Evolutionary conservation across 2,329 filamentous ascomycete genomes (phyloP).

Genomic region (Thielaviopsis punctulata): DNA sequence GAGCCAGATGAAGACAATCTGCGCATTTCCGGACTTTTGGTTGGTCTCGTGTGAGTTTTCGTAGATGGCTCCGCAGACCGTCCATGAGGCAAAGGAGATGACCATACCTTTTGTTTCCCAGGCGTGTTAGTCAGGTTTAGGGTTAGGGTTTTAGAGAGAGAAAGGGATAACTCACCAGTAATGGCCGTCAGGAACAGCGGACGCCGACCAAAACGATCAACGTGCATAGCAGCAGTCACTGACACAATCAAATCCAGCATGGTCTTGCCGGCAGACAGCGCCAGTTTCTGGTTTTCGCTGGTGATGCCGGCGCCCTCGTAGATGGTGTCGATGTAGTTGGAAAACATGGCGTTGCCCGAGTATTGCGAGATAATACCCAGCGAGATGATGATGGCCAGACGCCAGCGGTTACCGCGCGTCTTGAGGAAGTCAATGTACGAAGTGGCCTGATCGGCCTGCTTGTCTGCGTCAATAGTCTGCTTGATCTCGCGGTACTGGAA

Average conservation of each 20-base stretch:
- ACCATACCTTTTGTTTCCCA: slow-evolving; percentile 29
- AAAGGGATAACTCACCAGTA: slow-evolving; percentile 17
- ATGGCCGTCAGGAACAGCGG: slow-evolving; percentile 35
- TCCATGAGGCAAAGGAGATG: slow-evolving; percentile 31
- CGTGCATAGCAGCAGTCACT: slow-evolving; percentile 31
- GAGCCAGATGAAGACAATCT: slow-evolving; percentile 41
- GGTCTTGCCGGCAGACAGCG: slow-evolving; percentile 36
- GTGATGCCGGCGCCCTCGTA: slow-evolving; percentile 44
- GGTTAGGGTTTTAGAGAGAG: background rate
- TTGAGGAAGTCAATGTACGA: slow-evolving; percentile 43
- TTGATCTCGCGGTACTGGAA: slow-evolving; percentile 51
- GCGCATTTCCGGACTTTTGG: slow-evolving; percentile 30
- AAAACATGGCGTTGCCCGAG: slow-evolving; percentile 49
- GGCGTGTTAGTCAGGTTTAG: background rate
- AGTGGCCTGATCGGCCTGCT: slow-evolving; percentile 27
- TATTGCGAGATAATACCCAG: slow-evolving; percentile 52
- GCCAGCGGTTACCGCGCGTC: slow-evolving; percentile 47
- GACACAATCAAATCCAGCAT: slow-evolving; percentile 41
- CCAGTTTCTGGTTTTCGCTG: slow-evolving; percentile 37
- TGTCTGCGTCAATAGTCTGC: slow-evolving; percentile 43
- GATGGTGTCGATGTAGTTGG: slow-evolving; percentile 47
- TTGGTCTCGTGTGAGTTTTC: slow-evolving; percentile 29
- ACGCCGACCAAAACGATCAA: slow-evolving; percentile 34
- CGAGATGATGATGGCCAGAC: slow-evolving; percentile 42
- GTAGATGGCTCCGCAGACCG: slow-evolving; percentile 33